Evolutionary conservation across 495 filamentous ascomycete species (phyloP).

Genomic region (Aspergillus affinis): DNA sequence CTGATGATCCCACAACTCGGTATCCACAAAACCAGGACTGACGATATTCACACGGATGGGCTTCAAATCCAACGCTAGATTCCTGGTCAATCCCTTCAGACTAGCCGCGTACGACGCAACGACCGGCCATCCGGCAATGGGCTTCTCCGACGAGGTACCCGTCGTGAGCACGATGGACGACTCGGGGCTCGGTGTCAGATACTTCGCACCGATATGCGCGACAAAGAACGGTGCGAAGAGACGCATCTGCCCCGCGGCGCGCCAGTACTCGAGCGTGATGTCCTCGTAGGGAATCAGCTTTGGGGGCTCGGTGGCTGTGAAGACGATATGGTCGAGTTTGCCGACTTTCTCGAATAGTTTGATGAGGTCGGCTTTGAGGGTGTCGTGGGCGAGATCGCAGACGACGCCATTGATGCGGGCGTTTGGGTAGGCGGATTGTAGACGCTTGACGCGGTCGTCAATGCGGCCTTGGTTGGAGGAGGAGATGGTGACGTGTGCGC

Average conservation of each 20-base stretch:
- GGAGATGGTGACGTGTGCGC: constrained; percentile 53
- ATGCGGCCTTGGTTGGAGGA: constrained; percentile 51
- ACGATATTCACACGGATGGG: constrained; percentile 66
- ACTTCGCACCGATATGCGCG: constrained; percentile 48
- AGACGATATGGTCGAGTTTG: constrained; percentile 60
- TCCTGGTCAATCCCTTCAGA: constrained; percentile 44
- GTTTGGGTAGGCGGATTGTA: constrained; percentile 36
- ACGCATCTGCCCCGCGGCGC: constrained; percentile 48
- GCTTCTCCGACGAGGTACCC: constrained; percentile 50
- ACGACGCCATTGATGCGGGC: constrained; percentile 37
- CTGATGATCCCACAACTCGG: constrained; percentile 40
- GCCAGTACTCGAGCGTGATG: constrained; percentile 41
- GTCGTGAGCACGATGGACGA: constrained; percentile 56
- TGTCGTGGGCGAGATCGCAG: constrained; percentile 48
- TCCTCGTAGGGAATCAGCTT: constrained; percentile 32
- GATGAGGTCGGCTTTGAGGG: constrained; percentile 46
- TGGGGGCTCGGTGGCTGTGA: constrained; percentile 55
- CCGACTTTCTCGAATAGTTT: constrained; percentile 43
- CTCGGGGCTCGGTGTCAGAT: constrained; percentile 39
- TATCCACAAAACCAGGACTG: constrained; percentile 55
- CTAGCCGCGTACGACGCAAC: constrained; percentile 46
- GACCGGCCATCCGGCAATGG: constrained; percentile 48
- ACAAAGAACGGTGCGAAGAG: constrained; percentile 52
- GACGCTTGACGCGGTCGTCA: constrained; percentile 36
- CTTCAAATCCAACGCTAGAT: constrained; percentile 58